Percentiles rank a stretch among this genome's conserved stretches.
These are phyloP conservation scores for Rhizomucor pusillus DNA, from an alignment of 371 early-diverging fungal genomes.

Conservation along the genomic window DNA sequence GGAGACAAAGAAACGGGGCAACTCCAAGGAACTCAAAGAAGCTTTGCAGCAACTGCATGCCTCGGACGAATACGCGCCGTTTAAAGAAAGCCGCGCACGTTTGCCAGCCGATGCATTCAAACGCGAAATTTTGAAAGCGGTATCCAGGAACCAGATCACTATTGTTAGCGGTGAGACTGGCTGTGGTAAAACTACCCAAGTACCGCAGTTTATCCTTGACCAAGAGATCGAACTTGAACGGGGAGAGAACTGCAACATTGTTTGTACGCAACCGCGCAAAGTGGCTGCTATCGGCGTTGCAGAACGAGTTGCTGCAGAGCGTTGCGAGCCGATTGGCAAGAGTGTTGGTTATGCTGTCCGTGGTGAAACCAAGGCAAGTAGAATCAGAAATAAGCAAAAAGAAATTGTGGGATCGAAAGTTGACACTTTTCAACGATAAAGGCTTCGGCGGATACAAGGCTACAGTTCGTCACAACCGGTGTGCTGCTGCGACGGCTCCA, in stretches of 20 bases:
- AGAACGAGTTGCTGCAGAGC: constrained; percentile 73
- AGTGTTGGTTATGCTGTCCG: constrained; percentile 63
- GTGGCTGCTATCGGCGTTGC: constrained; percentile 91
- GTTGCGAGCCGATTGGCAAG: constrained; percentile 51
- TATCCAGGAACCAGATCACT: constrained; percentile 50
- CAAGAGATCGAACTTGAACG: constrained; percentile 55
- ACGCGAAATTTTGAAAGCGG: constrained; percentile 51
- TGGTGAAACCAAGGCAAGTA: constrained; percentile 52
- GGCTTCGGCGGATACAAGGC: constrained; percentile 57
- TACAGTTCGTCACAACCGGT: constrained; percentile 86
- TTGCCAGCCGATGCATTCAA: constrained; percentile 70
- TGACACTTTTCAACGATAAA: constrained; percentile 5
- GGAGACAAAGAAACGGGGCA: not conserved
- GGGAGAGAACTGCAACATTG: constrained; percentile 63
- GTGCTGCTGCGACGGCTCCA: constrained; percentile 76
- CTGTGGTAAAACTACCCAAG: constrained; percentile 83
- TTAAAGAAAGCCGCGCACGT: constrained; percentile 49
- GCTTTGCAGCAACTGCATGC: constrained; percentile 24
- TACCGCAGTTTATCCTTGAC: constrained; percentile 89
- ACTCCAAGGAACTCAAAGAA: constrained; percentile 6
- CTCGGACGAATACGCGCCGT: constrained; percentile 44
- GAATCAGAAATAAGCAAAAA: not conserved
- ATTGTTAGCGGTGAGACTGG: constrained; percentile 83
- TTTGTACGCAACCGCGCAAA: constrained; percentile 93
- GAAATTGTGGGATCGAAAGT: constrained; percentile 1